Evolutionary conservation across 2,329 filamentous ascomycete species (phyloP), one percentile per base, ranked within the genome.

Genomic region (Paecilomyces fulvus): DNA sequence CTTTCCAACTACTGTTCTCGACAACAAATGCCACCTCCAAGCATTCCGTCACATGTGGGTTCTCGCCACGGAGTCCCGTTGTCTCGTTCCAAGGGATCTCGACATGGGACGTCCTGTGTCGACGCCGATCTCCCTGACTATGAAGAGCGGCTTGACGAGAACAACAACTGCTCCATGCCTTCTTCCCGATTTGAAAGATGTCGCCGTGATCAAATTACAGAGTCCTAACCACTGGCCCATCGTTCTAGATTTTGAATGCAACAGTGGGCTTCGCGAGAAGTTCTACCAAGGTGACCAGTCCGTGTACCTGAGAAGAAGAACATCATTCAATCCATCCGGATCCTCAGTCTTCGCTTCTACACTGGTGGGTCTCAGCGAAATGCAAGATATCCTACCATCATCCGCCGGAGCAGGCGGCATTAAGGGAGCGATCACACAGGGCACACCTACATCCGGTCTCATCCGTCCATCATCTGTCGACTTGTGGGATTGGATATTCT

Each of bases 11-110:
- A 87, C 84, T 30, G 89, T 97, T 1, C 88, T 95, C 65, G 94
- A 99, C 74, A 97, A 97, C 68, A 88, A 89, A 61, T 91, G 90
- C 10, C 94, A 99, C 66, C 80, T 99, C 5, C 94, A 99, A 75
- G 94, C 95, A 3, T 94, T 99, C 76, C 85, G 95, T 4, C 92
- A 99, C 73, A 89, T 99, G 67, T 99, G 94, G 94, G 92, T 96
- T 10, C 80, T 99, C 3, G 94, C 94, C 1, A 87, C 89, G 0
- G 94, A 99, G 66, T 84, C 90, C 9, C 84, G 95, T 53, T 97
- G 92, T 68, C 81, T 99, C 0, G 84, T 99, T 0, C 83, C 90
- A 17, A 89, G 92, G 59, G 94, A 99, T 63, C 83, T 94, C 2
- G 86, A 94, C 58, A 95, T 90, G 0, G 85, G 87, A 46, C 85